Evolutionary conservation across 768 basidiomycete genomes (phyloP), one percentile per base, ranked within the genome.

Genomic region (Boletus speciosus): DNA sequence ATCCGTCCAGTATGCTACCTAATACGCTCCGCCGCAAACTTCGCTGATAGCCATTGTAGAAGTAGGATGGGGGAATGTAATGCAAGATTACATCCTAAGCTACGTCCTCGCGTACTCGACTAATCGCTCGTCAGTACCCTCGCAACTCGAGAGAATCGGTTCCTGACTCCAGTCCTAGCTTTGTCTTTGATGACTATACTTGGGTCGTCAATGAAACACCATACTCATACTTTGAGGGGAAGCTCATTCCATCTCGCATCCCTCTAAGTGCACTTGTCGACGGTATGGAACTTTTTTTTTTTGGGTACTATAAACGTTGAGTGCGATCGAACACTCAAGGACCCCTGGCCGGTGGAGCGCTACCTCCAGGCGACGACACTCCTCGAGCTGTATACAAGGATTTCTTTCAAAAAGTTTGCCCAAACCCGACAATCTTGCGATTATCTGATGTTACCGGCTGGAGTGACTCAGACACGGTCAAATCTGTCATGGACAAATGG

Each of bases 331-430:
- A 16, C 5, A 37, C n/a, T 27, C 25, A 25, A 47, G 47, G 47
- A 12, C 47, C 47, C 11, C 36, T 48, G 11, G 47, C 36, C 6
- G 47, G 47, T 14, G 47, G 47, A 19, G 35, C 16, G 9, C 16
- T 48, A 10, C 47, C 47, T 27, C 47, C 47, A n/a, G 47, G 35
- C 2, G 47, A 48, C 16, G 25, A 37, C 25, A 27, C 47, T 9
- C 47, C 47, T 27, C 47, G n/a, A 48, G 47, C 47, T 27, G 47
- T 48, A 37, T n/a, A 48, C 47, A 48, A 48, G 25, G 47, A 37
- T 48, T 48, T 48, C 25, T 48, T 48, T 25, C 16, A 48, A 6
- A 37, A 3, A 27, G 47, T 48, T 48, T 48, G 47, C 35, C 47
- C 47, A 37, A 37, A 48, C 4, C 47, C 47, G 1, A 37, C 47